A percentile compares a stretch with the other conserved stretches of the same genome.
These are phyloP conservation scores for Acanthamoeba lenticulata DNA, from an alignment of 208 protist genomes.

Conservation along the genomic window DNA sequence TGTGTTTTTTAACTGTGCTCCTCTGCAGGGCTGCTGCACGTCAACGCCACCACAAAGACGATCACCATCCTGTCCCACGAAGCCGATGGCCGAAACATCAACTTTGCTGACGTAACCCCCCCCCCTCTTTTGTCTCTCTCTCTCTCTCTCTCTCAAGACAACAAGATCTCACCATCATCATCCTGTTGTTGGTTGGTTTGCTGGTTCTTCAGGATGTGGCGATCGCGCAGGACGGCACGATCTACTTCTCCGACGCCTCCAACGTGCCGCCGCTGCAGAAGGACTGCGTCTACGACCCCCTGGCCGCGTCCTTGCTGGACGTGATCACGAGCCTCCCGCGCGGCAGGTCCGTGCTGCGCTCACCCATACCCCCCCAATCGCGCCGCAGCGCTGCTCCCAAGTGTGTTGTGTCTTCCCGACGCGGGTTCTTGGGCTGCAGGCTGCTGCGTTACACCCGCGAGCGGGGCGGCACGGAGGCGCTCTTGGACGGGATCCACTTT, in stretches of 20 bases:
- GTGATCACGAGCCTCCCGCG: neutral
- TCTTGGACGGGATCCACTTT: constrained; percentile 8
- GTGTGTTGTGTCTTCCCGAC: too few species aligned
- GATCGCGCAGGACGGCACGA: neutral
- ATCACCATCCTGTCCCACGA: neutral
- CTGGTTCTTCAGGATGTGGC: too few species aligned
- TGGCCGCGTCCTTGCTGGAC: neutral
- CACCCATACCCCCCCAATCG: too few species aligned
- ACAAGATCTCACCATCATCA: too few species aligned
- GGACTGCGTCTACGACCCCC: neutral
- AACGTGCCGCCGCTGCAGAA: neutral
- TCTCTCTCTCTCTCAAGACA: too few species aligned
- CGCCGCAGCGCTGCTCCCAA: too few species aligned
- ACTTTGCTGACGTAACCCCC: constrained; percentile 62
- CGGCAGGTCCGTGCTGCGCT: neutral
- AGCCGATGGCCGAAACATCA: neutral
- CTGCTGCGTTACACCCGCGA: constrained; percentile 5
- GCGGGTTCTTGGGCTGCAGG: too few species aligned
- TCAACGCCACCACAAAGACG: neutral
- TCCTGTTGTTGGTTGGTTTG: too few species aligned
- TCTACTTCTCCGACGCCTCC: constrained; percentile 46
- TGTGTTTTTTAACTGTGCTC: too few species aligned
- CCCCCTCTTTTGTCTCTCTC: too few species aligned
- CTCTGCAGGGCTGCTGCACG: neutral
- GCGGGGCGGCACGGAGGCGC: neutral